Evolutionary conservation across 2,329 filamentous ascomycete genomes (phyloP).

Genomic region (Arthroderma sp.): DNA sequence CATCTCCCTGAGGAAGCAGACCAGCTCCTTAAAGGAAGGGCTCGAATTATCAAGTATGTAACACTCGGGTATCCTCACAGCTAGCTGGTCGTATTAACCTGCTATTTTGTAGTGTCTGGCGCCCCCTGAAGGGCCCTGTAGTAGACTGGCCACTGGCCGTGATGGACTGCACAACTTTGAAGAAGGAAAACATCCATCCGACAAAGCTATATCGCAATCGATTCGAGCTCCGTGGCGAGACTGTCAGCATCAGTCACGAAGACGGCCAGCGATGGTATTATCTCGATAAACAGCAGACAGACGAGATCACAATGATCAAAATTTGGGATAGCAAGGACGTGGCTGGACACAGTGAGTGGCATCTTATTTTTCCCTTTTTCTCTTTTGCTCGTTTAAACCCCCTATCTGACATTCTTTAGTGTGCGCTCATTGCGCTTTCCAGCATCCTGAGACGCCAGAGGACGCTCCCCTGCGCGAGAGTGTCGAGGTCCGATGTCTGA

Average conservation of each 20-base stretch:
- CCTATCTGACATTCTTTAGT: background rate
- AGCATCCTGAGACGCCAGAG: conserved; percentile 58
- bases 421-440: conserved; percentile 61
- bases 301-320: conserved; percentile 61
- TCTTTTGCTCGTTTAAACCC: background rate
- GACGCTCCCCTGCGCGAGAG: conserved; percentile 67
- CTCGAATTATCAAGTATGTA: conserved; percentile 60
- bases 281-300: conserved; percentile 61
- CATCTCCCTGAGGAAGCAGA: conserved; percentile 59
- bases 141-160: conserved; percentile 47
- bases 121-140: conserved; percentile 49
- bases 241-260: conserved; percentile 54
- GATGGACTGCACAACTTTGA: conserved; percentile 44
- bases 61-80: background rate
- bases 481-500: conserved; percentile 76
- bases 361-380: no score
- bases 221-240: conserved; percentile 49
- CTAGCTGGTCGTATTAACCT: no score
- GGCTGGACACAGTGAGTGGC: conserved; percentile 35
- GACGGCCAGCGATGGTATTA: conserved; percentile 63
- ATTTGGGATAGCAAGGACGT: conserved; percentile 55
- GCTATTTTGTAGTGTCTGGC: conserved; percentile 48
- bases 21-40: conserved; percentile 52
- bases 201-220: conserved; percentile 62
- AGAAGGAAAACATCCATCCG: conserved; percentile 53